phyloP scores from a whole-genome alignment of 176 grass and related monocot genomes.

The Poa annua region DNA sequence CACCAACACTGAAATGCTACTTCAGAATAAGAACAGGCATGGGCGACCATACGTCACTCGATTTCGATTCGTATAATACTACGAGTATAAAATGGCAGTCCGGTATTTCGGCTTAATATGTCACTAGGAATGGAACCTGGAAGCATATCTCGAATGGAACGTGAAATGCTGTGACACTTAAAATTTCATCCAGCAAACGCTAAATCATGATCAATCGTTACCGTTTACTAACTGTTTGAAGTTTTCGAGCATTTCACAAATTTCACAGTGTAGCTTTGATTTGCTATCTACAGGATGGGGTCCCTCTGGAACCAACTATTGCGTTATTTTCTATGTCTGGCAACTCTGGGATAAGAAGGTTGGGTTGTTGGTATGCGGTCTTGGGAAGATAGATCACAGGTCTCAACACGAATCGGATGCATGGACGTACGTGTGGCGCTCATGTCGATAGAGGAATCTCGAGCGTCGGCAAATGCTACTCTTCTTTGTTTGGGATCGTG shows the following conservation, averaged over 20 bases:
- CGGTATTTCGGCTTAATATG: not conserved
- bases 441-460: constrained; percentile 42
- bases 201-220: not conserved
- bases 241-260: not conserved
- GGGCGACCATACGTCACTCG: not conserved
- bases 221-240: not conserved
- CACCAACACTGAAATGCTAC: not conserved
- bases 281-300: not conserved
- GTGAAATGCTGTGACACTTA: not conserved
- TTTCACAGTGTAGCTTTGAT: not conserved
- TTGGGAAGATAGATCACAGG: constrained; percentile 38
- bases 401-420: constrained; percentile 27
- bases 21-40: not conserved
- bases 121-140: not conserved
- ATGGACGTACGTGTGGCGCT: constrained; percentile 38
- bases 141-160: not conserved
- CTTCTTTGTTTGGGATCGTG: not conserved
- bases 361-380: constrained; percentile 36
- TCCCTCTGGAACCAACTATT: constrained; percentile 1
- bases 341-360: constrained; percentile 25
- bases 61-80: not conserved
- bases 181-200: not conserved
- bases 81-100: not conserved
- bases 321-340: not conserved
- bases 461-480: constrained; percentile 36